A percentile compares a stretch with the other conserved stretches of the same genome.
Conservation (phyloP, 352 stramenopile species). For the Phytophthora cactorum region DNA sequence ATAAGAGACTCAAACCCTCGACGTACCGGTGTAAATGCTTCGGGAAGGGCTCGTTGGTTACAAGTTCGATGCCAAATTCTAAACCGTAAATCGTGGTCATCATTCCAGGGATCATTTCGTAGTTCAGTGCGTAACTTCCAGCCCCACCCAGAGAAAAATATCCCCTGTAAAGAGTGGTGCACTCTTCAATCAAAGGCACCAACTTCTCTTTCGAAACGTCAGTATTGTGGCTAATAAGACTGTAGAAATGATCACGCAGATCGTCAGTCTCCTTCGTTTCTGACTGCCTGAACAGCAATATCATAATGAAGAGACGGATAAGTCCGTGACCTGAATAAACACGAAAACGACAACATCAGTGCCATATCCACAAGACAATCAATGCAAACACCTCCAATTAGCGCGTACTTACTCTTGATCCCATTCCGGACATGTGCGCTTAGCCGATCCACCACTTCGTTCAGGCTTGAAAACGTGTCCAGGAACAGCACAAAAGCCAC, state of each 20-base stretch:
- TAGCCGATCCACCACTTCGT: conserved; percentile 65
- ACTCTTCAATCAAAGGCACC: conserved; percentile 51
- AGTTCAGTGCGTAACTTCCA: conserved; percentile 33
- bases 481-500: conserved; percentile 77
- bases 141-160: conserved; percentile 58
- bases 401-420: conserved; percentile 46
- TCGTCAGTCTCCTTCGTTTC: conserved; percentile 40
- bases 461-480: conserved; percentile 69
- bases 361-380: background rate
- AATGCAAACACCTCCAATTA: background rate
- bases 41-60: conserved; percentile 27
- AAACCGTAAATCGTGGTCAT: conserved; percentile 38
- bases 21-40: conserved; percentile 42
- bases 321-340: conserved; percentile 49
- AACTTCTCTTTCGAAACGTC: conserved; percentile 41
- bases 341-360: conserved; percentile 15
- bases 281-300: conserved; percentile 64
- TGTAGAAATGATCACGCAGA: conserved; percentile 53
- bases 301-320: conserved; percentile 67
- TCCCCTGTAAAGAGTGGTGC: conserved; percentile 52
- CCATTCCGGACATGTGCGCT: conserved; percentile 51
- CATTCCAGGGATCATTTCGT: conserved; percentile 35
- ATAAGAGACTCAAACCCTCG: background rate
- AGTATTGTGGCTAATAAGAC: conserved; percentile 48
- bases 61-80: conserved; percentile 6